A percentile compares a stretch with the other conserved stretches of the same genome.
These are phyloP conservation scores for Parasarocladium wereldwijsianum DNA, from an alignment of 2,329 filamentous ascomycete genomes.

Conservation along the genomic window DNA sequence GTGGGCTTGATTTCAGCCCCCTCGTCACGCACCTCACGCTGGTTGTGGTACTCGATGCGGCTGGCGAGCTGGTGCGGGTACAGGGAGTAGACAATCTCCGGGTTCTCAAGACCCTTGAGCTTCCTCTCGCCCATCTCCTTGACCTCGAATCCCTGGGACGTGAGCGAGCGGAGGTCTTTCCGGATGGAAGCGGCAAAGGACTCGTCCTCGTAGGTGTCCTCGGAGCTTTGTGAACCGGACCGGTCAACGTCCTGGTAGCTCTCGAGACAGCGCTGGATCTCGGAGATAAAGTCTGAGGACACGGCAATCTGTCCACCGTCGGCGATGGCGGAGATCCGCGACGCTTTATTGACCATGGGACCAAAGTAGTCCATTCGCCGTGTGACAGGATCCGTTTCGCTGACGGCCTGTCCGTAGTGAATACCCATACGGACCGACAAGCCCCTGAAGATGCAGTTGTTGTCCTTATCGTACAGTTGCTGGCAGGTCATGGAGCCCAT, in stretches of 20 bases:
- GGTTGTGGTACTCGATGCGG: conserved; percentile 55
- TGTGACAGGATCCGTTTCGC: conserved; percentile 89
- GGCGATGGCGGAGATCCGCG: conserved; percentile 84
- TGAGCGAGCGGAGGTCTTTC: conserved; percentile 74
- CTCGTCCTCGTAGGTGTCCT: conserved; percentile 55
- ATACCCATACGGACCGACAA: conserved; percentile 95
- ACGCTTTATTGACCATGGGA: conserved; percentile 96
- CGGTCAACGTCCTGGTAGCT: conserved; percentile 78
- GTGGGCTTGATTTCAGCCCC: conserved; percentile 41
- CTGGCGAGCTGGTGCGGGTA: conserved; percentile 82
- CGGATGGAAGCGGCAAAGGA: conserved; percentile 61
- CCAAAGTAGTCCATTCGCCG: conserved; percentile 99
- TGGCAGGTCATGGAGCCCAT: conserved; percentile 75
- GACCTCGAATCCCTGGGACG: conserved; percentile 86
- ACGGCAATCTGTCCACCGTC: conserved; percentile 96
- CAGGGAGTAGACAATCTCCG: conserved; percentile 87
- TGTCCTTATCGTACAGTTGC: conserved; percentile 68
- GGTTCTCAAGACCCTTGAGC: conserved; percentile 93
- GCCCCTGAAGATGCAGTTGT: conserved; percentile 81
- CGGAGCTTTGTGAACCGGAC: conserved; percentile 46
- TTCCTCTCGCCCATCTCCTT: conserved; percentile 93
- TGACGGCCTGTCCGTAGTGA: conserved; percentile 88
- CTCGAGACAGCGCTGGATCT: conserved; percentile 83
- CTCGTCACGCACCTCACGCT: conserved; percentile 28
- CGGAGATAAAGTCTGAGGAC: conserved; percentile 90